A percentile compares a stretch with the other conserved stretches of the same genome.
Evolutionary conservation across 1,284 basidiomycete species (phyloP).

Genomic region (Sporisorium reilianum): DNA sequence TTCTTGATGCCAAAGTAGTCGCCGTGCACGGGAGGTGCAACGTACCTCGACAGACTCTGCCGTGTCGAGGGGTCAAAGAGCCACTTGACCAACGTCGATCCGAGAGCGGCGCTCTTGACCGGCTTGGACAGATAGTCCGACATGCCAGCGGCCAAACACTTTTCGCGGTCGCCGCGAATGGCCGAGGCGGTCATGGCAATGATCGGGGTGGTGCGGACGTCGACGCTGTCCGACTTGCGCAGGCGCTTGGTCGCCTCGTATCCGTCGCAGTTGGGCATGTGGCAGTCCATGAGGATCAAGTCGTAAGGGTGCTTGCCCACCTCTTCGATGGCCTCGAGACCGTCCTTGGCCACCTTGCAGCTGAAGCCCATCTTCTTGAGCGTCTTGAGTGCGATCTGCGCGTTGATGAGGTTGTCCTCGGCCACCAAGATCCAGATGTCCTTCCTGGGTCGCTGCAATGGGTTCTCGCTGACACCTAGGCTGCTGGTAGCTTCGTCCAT

Average conservation of each 20-base stretch:
- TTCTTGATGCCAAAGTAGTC: slow-evolving; percentile 47
- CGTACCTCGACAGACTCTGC: slow-evolving; percentile 53
- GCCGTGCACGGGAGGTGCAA: slow-evolving; percentile 37
- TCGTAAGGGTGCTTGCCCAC: slow-evolving; percentile 58
- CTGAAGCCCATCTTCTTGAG: slow-evolving; percentile 67
- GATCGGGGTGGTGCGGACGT: slow-evolving; percentile 59
- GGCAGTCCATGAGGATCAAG: slow-evolving; percentile 57
- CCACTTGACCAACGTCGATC: slow-evolving; percentile 61
- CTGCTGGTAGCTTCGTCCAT: slow-evolving; percentile 54
- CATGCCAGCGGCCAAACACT: slow-evolving; percentile 63
- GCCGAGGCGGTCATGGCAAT: slow-evolving; percentile 66
- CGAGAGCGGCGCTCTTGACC: slow-evolving; percentile 61
- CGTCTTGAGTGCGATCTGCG: slow-evolving; percentile 64
- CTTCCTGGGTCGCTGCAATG: slow-evolving; percentile 54
- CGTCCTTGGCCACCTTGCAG: slow-evolving; percentile 63
- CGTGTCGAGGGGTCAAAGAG: slow-evolving; percentile 60
- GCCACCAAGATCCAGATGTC: slow-evolving; percentile 67
- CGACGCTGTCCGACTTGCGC: slow-evolving; percentile 55
- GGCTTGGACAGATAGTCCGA: slow-evolving; percentile 66
- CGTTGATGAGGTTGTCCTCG: slow-evolving; percentile 66
- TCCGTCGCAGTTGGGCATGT: slow-evolving; percentile 65
- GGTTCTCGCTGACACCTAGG: slow-evolving; percentile 52
- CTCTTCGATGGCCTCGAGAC: slow-evolving; percentile 59
- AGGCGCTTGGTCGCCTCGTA: slow-evolving; percentile 62
- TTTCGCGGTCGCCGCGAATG: slow-evolving; percentile 64